These are phyloP conservation scores for Zopfia rhizophila DNA, from an alignment of 2,329 filamentous ascomycete genomes.

Conservation along the genomic window DNA sequence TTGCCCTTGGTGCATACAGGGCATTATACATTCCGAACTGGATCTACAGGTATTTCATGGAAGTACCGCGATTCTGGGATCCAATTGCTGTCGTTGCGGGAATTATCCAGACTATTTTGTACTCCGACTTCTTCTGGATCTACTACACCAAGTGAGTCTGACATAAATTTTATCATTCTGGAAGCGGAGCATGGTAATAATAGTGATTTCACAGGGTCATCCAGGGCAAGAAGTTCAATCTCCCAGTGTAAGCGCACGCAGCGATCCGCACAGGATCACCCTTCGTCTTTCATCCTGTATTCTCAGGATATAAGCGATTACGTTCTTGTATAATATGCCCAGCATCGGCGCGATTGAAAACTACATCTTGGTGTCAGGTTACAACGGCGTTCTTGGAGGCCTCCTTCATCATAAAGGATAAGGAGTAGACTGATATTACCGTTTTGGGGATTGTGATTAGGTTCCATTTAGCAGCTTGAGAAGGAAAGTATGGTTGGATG, in stretches of 20 bases:
- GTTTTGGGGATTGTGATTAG: too few species aligned
- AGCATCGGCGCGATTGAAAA: too few species aligned
- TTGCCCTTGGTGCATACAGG: slow-evolving; percentile 89
- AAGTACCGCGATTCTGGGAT: slow-evolving; percentile 75
- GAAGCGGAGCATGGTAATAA: slow-evolving; percentile 20
- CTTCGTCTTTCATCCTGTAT: too few species aligned
- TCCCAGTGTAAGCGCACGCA: slow-evolving; percentile 61
- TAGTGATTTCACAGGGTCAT: slow-evolving; percentile 53
- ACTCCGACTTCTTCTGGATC: slow-evolving; percentile 99
- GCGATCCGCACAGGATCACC: too few species aligned
- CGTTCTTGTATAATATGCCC: too few species aligned
- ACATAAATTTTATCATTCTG: neutral
- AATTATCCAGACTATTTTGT: slow-evolving; percentile 91
- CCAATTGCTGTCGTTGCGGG: slow-evolving; percentile 90
- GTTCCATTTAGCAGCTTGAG: too few species aligned
- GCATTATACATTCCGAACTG: slow-evolving; percentile 99
- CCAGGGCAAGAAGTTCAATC: slow-evolving; percentile 65
- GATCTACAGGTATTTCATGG: slow-evolving; percentile 88
- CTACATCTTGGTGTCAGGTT: too few species aligned
- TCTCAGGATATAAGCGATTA: too few species aligned
- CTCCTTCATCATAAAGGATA: too few species aligned
- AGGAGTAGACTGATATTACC: too few species aligned
- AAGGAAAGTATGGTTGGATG: too few species aligned
- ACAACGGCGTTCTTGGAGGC: too few species aligned
- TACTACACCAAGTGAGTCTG: slow-evolving; percentile 89